Evolutionary conservation across 2,329 filamentous ascomycete species (phyloP).

Genomic region (Eurotiales sp.): DNA sequence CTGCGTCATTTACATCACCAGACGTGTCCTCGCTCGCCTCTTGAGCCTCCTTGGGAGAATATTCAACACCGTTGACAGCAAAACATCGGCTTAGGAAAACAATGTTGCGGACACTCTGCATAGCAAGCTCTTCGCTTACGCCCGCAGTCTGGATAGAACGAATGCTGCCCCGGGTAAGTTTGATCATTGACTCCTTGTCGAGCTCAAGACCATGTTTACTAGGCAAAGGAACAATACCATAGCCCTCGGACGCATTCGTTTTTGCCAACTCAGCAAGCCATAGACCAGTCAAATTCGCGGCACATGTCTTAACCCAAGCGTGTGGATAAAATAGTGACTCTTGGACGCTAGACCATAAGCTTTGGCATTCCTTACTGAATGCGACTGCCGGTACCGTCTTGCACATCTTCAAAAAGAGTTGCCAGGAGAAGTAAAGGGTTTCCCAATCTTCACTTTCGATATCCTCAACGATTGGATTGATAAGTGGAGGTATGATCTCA

Average conservation of each 20-base stretch:
- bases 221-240: slow-evolving; percentile 57
- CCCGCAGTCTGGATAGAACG: slow-evolving; percentile 59
- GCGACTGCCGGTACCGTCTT: slow-evolving; percentile 62
- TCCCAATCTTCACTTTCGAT: slow-evolving; percentile 59
- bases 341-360: slow-evolving; percentile 69
- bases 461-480: slow-evolving; percentile 49
- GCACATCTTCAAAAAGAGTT: slow-evolving; percentile 64
- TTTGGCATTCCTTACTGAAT: slow-evolving; percentile 56
- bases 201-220: slow-evolving; percentile 71
- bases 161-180: slow-evolving; percentile 55
- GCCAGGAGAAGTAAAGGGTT: slow-evolving; percentile 68
- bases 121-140: slow-evolving; percentile 69
- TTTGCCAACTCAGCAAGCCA: slow-evolving; percentile 77
- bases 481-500: slow-evolving; percentile 51
- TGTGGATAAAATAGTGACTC: slow-evolving; percentile 69
- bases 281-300: slow-evolving; percentile 68
- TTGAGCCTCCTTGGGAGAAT: slow-evolving; percentile 38
- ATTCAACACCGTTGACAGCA: slow-evolving; percentile 53
- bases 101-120: slow-evolving; percentile 75
- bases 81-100: slow-evolving; percentile 72
- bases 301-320: slow-evolving; percentile 69
- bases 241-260: slow-evolving; percentile 52
- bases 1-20: slow-evolving; percentile 41
- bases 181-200: slow-evolving; percentile 59
- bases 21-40: slow-evolving; percentile 39